These are phyloP conservation scores for Inga laurina DNA, from an alignment of 306 rosid species.

Conservation along the genomic window DNA sequence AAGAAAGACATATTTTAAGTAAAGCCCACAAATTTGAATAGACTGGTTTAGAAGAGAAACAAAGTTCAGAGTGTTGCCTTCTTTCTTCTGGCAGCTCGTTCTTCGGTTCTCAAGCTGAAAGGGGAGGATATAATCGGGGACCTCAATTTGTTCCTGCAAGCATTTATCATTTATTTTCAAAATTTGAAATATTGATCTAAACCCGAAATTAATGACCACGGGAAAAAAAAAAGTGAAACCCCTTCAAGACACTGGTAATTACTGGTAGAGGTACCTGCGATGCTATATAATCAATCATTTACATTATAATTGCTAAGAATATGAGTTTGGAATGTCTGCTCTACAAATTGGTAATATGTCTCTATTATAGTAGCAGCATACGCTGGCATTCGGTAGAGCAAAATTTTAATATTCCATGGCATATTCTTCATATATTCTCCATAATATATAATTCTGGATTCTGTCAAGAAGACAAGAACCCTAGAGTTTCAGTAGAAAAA, in stretches of 20 bases:
- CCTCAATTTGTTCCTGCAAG: slow-evolving; percentile 72
- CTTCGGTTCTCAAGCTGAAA: slow-evolving; percentile 87
- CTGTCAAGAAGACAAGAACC: neutral
- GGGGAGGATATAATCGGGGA: slow-evolving; percentile 81
- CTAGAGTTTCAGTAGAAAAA: neutral
- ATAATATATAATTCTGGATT: neutral
- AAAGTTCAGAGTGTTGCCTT: slow-evolving; percentile 54
- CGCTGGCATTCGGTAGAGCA: no score
- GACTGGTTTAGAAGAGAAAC: slow-evolving; percentile 14
- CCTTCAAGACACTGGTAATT: neutral
- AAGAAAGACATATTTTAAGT: slow-evolving; percentile 2
- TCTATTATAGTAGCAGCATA: neutral
- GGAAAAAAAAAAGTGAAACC: neutral
- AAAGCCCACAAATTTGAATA: neutral
- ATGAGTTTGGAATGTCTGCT: neutral
- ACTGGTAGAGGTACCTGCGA: neutral
- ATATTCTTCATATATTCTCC: neutral
- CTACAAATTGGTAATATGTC: neutral
- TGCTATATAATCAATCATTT: neutral
- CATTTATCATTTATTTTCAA: slow-evolving; percentile 41
- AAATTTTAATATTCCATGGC: neutral
- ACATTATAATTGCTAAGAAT: neutral
- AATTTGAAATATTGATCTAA: slow-evolving; percentile 38
- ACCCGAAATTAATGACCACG: neutral
- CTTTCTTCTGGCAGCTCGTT: slow-evolving; percentile 89